Evolutionary conservation across 257 asterid species (phyloP), one percentile per base, ranked within the genome.

Genomic region (Capsicum rhomboideum): DNA sequence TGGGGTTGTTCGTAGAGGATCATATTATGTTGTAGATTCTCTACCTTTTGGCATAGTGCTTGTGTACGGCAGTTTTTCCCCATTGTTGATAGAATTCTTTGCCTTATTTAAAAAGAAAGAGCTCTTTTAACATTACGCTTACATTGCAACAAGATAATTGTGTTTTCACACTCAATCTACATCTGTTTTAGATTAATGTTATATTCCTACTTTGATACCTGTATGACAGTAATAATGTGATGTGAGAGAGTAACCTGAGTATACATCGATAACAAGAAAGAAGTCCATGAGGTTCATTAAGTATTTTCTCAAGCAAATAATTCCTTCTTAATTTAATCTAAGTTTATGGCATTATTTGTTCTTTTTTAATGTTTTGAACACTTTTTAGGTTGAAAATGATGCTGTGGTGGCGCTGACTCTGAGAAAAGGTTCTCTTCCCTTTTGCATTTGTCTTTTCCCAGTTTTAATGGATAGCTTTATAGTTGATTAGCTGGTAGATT

Each of bases 311-410:
- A 29, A 46, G 63, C 29, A 67, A 34, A 64, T 64, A 16, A 66
- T 50, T 8, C 34, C 71, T 82, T 56, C 10, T 72, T 37, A 21
- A 54, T 64, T 31, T 20, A 3, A 34, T 59, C 49, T 40, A 13
- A n/a, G 31, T 4, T 66, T 50, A 31, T 44, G 26, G 21, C 42
- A 21, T 8, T 23, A 8, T 18, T 40, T 31, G 13, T 78, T 53
- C n/a, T 44, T 42, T 28, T 29, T 85, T 79, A 21, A 68, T 84
- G 40, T 80, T 31, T 50, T 78, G 17, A 78, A 82, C 31, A 28
- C 66, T 44, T 87, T 88, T 77, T 93, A 96, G 99, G 98, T 96
- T 56, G 98, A 94, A 88, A 96, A 94, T 85, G 99, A 94, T 54
- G 92, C 95, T 68, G 91, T 92, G 74, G 90, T 96, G 87, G 98